Base-by-base conservation (phyloP, 2,329 filamentous ascomycete genomes). In the Xylaria sp. region DNA sequence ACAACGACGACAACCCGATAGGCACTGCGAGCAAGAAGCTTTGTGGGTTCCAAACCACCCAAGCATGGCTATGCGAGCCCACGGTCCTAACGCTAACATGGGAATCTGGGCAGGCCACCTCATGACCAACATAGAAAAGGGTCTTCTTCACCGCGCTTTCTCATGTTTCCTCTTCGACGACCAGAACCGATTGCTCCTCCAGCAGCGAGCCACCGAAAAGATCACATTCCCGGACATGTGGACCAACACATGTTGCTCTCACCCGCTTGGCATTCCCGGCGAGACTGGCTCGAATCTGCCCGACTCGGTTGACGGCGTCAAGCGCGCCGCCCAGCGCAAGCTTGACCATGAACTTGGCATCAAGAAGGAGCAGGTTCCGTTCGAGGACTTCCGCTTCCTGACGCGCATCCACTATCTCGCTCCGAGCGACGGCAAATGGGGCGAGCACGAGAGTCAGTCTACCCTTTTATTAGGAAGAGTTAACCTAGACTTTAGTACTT, bases 231-330 rank as follows among this genome's bases (percentile, higher is more conserved):
- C 96, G 58, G 94, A 97, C 80, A 94, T 98, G 91, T 99, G 96
- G 96, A 99, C 96, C 72, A 99, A 99, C 84, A 99, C 96, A 39
- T 99, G 96, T 88, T 99, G 96, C 86, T 99, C 96, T 48, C 96
- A 99, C 82, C 96, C 96, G 5, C 88, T 99, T 70, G 93, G 93
- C 64, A 92, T 98, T 74, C 92, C 96, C 9, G 91, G 92, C 73
- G 96, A 99, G 88, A 97, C 94, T 31, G 96, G 96, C 71, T 88
- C 90, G 39, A 92, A 91, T 74, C 86, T 99, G 52, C 87, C 91
- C 59, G 92, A 93, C 73, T 92, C 94, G 5, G 85, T 98, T 66
- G 85, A 89, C 75, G 96, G 96, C 33, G 96, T 94, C 74, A 97
- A 97, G 86, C 90, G 92, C 69, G 96, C 96, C 51, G 96, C 96